These are phyloP conservation scores for Caryopteris hybrid DNA, from an alignment of 305 asterid genomes.

Conservation along the genomic window DNA sequence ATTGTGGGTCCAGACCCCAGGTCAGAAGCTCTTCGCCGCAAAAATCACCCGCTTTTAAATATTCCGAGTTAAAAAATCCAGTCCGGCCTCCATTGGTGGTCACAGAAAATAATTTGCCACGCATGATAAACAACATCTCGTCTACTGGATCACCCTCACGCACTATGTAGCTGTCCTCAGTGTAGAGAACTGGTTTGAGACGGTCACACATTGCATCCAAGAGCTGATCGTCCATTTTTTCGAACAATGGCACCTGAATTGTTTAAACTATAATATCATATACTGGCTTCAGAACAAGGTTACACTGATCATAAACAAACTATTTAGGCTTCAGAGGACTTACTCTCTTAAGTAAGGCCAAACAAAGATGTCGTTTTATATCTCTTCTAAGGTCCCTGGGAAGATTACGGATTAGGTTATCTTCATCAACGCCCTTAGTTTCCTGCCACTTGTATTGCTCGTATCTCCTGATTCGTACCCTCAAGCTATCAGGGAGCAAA, in stretches of 20 bases:
- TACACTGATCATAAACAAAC: neutral
- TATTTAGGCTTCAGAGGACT: constrained; percentile 9
- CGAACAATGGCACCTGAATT: constrained; percentile 46
- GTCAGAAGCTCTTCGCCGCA: constrained; percentile 54
- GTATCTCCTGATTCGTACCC: constrained; percentile 62
- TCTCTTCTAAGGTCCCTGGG: constrained; percentile 82
- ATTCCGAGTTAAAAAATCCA: constrained; percentile 36
- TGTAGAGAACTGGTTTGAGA: constrained; percentile 42
- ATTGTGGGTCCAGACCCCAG: constrained; percentile 46
- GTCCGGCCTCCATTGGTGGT: constrained; percentile 46
- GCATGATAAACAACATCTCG: constrained; percentile 44
- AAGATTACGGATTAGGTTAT: constrained; percentile 58
- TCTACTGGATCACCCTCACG: constrained; percentile 54
- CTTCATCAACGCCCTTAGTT: constrained; percentile 82
- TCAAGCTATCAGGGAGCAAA: constrained; percentile 62
- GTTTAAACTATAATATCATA: neutral
- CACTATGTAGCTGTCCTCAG: constrained; percentile 42
- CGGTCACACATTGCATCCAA: constrained; percentile 44
- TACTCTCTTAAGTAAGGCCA: constrained; percentile 73
- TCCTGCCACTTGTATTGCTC: constrained; percentile 85
- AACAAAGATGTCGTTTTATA: constrained; percentile 76
- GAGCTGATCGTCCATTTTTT: constrained; percentile 49
- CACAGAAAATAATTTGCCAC: constrained; percentile 33
- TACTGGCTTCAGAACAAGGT: too few relatives aligned
- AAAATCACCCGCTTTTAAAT: constrained; percentile 42